Base-by-base conservation (phyloP, 2,329 filamentous ascomycete genomes). In the Colletotrichum camelliae region DNA sequence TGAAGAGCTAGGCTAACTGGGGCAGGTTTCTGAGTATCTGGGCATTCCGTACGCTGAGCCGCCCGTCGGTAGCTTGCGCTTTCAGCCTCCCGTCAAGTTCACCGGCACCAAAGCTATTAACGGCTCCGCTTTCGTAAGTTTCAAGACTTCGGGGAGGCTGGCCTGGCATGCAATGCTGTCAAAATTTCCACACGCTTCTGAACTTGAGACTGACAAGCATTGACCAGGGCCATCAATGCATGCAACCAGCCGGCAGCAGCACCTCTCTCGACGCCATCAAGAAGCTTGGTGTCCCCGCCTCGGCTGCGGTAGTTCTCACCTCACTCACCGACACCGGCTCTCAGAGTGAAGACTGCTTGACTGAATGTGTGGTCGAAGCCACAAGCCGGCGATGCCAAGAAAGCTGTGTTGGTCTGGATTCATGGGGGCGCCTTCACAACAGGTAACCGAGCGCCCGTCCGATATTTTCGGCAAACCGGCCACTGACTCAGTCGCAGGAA, bases 31-130 rank as follows among this genome's bases (percentile, higher is more conserved):
- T 27, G 76, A 77, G 37, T 77, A 77, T 79, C 81, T 90, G 3
- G 89, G 88, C 1, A 87, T 93, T 4, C 91, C 90, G 0, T 93
- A 89, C 79, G 91, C 91, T 4, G 87, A 90, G 77, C 81, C 84
- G 33, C 82, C 84, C 4, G 86, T 89, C 39, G 91, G 90, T 0
- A 82, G 87, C 31, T 88, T 88, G 2, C 87, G 92, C 6, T 92
- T 92, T 16, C 70, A 77, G 39, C 67, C 76, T 62, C 67, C 71
- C 9, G 67, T 64, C 48, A 70, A 62, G 43, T 74, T 64, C 27
- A 39, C 61, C 16, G 39, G 37, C n/a, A 35, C 43, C 15, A 58
- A 73, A 13, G 29, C 29, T 13, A 68, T 77, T n/a, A 62, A 74
- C 5, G 74, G 67, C 13, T 65, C 70, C 7, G 15, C 48, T n/a